Evolutionary conservation across 495 filamentous ascomycete genomes (phyloP).

Genomic region (Penicillium arizonense): DNA sequence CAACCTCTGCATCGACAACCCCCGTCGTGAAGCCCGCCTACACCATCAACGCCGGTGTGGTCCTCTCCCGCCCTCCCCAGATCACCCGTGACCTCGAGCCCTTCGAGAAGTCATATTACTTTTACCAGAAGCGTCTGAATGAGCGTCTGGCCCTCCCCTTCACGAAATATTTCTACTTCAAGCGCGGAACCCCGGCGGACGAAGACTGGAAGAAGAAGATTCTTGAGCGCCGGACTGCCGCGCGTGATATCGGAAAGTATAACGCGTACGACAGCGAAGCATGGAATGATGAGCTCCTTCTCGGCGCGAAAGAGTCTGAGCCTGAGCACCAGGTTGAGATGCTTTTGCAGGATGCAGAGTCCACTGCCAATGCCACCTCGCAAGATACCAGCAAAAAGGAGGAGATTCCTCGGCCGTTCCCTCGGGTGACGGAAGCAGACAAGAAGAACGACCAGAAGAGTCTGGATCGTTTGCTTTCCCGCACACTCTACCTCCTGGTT

Average conservation of each 20-base stretch:
- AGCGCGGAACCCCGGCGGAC: slow-evolving; percentile 79
- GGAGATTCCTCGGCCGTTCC: slow-evolving; percentile 67
- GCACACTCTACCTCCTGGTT: slow-evolving; percentile 85
- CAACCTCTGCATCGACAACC: slow-evolving; percentile 28
- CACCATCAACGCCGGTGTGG: slow-evolving; percentile 71
- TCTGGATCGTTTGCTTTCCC: slow-evolving; percentile 70
- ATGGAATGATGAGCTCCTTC: slow-evolving; percentile 92
- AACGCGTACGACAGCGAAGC: slow-evolving; percentile 71
- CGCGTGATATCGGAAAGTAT: slow-evolving; percentile 84
- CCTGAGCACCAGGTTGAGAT: slow-evolving; percentile 60
- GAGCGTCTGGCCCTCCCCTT: slow-evolving; percentile 90
- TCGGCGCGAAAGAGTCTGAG: slow-evolving; percentile 62
- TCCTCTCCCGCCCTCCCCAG: slow-evolving; percentile 84
- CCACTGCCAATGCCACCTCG: slow-evolving; percentile 60
- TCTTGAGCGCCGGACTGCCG: slow-evolving; percentile 67
- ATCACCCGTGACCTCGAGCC: slow-evolving; percentile 79
- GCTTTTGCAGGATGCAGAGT: slow-evolving; percentile 75
- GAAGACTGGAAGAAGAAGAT: slow-evolving; percentile 89
- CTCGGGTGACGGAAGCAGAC: slow-evolving; percentile 77
- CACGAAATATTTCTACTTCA: slow-evolving; percentile 92
- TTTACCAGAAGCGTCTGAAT: slow-evolving; percentile 96
- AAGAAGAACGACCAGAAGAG: slow-evolving; percentile 67
- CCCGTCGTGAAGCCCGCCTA: slow-evolving; percentile 49
- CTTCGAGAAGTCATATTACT: slow-evolving; percentile 90
- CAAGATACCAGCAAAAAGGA: slow-evolving; percentile 63